Conservation (phyloP, 2,329 filamentous ascomycete species). For the Fusarium pseudocircinatum region DNA sequence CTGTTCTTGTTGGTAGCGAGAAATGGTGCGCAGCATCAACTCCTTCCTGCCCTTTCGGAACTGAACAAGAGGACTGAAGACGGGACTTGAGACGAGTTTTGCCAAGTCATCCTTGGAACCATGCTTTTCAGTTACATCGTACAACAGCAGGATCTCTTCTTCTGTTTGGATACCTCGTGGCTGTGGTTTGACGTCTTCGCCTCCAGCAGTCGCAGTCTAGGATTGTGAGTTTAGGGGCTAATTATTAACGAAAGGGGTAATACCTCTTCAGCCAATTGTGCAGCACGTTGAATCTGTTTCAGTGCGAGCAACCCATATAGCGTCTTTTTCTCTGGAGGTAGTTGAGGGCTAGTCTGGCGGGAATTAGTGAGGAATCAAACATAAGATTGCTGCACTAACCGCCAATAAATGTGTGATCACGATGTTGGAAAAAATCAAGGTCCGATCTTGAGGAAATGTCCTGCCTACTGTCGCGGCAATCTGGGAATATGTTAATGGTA, state of each 20-base stretch:
- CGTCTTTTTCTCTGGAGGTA: conserved; percentile 59
- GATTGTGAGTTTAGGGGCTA: neutral
- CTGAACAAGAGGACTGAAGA: conserved; percentile 55
- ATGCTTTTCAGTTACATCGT: conserved; percentile 57
- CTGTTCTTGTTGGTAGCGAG: conserved; percentile 49
- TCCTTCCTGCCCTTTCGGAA: conserved; percentile 59
- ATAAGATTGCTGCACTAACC: conserved; percentile 48
- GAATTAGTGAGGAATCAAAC: conserved; percentile 7
- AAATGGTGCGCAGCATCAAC: conserved; percentile 54
- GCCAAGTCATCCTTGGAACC: conserved; percentile 54
- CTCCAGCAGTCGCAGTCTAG: conserved; percentile 35
- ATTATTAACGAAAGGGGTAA: conserved; percentile 26
- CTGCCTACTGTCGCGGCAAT: conserved; percentile 65
- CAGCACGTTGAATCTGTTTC: conserved; percentile 62
- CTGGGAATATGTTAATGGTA: conserved; percentile 35
- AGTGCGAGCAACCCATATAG: conserved; percentile 62
- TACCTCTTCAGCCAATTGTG: conserved; percentile 57
- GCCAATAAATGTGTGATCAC: conserved; percentile 63
- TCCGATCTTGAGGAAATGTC: conserved; percentile 58
- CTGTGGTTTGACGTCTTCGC: conserved; percentile 36
- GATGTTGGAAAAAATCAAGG: conserved; percentile 65
- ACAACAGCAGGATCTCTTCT: conserved; percentile 62
- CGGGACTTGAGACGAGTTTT: conserved; percentile 50
- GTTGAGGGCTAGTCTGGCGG: conserved; percentile 56
- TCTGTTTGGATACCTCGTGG: conserved; percentile 54